Base-by-base conservation (phyloP, 2,329 filamentous ascomycete species). In the Ascochyta lentis region DNA sequence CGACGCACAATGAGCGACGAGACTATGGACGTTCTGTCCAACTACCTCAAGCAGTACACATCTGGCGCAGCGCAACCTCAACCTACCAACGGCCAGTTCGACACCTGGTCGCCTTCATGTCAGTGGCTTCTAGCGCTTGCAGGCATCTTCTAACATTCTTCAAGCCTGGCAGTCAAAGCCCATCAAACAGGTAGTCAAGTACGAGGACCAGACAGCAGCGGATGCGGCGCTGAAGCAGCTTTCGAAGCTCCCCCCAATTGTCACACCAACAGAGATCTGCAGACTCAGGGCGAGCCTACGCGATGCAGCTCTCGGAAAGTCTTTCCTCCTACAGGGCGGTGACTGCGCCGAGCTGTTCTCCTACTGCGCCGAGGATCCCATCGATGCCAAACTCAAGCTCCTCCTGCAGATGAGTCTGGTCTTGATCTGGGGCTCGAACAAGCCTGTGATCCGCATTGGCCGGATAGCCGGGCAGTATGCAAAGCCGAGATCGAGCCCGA, bases 391-490 rank as follows among this genome's bases (percentile, higher is more conserved):
- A 82, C 92, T 98, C 77, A 98, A 98, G 79, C 85, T 99, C 24
- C 84, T 99, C 27, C 81, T 99, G 56, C 95, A 99, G 79, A 98
- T 99, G 94, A 96, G 91, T 63, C 80, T 99, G 66, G 91, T 99
- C 1, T 83, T 99, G 57, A 93, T 98, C 74, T 97, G 93, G 89
- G 95, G 91, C 34, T 82, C 83, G 23, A 87, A 88, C 68, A 88
- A 88, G 70, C 90, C 91, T 6, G 92, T 99, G 4, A 92, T 99
- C 43, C 87, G 95, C 65, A 96, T 99, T 69, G 95, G 92, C 15
- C 87, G 95, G 58, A 97, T 98, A 87, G 95, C 95, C 12, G 95
- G 95, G 3, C 95, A 99, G 81, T 99, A 96, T 71, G 95, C 95
- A 27, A 99, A 99, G 79, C 95, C 94, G 2, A 83, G 95, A 53